Evolutionary conservation across 176 grass and related monocot genomes (phyloP).

Genomic region (Aegilops speltoides): DNA sequence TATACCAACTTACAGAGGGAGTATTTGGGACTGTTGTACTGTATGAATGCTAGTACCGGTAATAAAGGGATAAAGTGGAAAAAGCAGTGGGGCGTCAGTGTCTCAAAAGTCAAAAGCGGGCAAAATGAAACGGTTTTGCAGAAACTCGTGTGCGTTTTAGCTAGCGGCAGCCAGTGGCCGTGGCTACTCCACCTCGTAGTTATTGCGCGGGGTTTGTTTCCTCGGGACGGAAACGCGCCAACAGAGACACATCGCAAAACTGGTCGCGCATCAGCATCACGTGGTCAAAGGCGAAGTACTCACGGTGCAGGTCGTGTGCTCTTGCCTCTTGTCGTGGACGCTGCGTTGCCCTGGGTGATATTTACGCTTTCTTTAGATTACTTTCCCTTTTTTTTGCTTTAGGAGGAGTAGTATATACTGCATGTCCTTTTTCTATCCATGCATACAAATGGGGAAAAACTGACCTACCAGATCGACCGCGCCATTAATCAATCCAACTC

Average conservation of each 20-base stretch:
- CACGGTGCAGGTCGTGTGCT: not conserved
- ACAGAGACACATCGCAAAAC: not conserved
- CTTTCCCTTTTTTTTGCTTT: too few species aligned
- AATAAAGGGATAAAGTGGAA: not conserved
- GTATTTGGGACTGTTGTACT: too few species aligned
- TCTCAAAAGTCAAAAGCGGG: not conserved
- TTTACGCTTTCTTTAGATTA: not conserved
- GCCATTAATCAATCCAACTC: not conserved
- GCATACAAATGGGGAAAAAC: not conserved
- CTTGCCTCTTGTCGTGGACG: too few species aligned
- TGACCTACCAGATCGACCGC: not conserved
- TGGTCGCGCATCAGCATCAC: not conserved
- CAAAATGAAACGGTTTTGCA: not conserved
- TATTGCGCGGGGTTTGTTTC: not conserved
- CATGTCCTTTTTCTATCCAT: not conserved
- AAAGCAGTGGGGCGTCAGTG: not conserved
- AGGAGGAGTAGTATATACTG: too few species aligned
- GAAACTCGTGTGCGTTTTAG: slow-evolving; percentile 13
- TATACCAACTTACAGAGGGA: too few species aligned
- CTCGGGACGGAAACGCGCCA: not conserved
- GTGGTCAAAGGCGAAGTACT: not conserved
- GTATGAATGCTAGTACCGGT: not conserved
- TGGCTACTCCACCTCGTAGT: not conserved
- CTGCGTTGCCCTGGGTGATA: not conserved
- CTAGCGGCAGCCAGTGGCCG: not conserved